Evolutionary conservation across 2,329 filamentous ascomycete genomes (phyloP), one percentile per base, ranked within the genome.

Genomic region (Myriosclerotinia curreyana): DNA sequence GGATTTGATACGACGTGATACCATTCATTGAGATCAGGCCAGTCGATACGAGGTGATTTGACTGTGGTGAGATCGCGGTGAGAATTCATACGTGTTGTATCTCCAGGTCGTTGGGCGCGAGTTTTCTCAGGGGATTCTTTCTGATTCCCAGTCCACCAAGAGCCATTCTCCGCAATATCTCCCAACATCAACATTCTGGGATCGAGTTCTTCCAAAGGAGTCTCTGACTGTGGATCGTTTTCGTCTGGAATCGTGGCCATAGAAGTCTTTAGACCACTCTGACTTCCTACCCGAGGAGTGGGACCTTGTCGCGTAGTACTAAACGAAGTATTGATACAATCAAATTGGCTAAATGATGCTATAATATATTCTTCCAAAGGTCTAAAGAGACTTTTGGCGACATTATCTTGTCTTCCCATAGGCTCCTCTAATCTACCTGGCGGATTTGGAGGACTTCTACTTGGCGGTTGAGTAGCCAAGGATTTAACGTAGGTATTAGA

Each of bases 321-420:
- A 73, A 96, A 96, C 0, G 92, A 93, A 17, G 79, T 80, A 74
- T 95, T 96, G n/a, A 96, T 76, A 67, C 83, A 87, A 60, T 89
- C 82, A 69, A 86, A 86, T 0, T 87, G 86, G 62, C 84, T 82
- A 71, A 96, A 90, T 69, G 84, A 88, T 25, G 78, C 75, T 58
- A 86, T 78, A 49, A 96, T 82, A 72, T 95, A 94, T 66, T 92
- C 88, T 76, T 96, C 91, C 17, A 96, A 74, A 6, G 82, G 82
- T 66, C 84, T 87, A 75, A 96, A 96, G 14, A 94, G 85, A 46
- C 79, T 80, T 71, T 83, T 86, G 3, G 81, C 22, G 25, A 52
- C 54, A 51, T 64, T 62, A 34, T 56, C 50, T 66, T 44, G 76
- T 70, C 60, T 82, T 78, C 6, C 78, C 53, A 64, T 44, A 20